Evolutionary conservation across 345 rosid genomes (phyloP), one percentile per base, ranked within the genome.

Genomic region (Lenwebbia sp.): DNA sequence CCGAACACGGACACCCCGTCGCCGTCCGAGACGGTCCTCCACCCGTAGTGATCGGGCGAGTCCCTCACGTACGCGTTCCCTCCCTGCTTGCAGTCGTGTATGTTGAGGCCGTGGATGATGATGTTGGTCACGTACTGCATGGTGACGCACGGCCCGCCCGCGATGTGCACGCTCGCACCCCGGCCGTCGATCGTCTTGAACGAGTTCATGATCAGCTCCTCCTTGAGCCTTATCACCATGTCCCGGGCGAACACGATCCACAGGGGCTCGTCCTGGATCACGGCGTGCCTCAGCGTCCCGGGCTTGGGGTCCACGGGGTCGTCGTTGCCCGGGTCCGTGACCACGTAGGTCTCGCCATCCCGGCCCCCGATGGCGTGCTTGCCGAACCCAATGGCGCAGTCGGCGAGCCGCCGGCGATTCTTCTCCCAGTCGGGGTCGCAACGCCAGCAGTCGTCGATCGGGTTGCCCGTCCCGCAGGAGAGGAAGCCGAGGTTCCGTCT

Each of bases 1-100:
- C 86, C 86, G 58, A 84, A 87, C 54, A 87, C 84, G 30, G 88
- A 87, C 23, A 87, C 83, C 84, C 86, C 88, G 30, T 87, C 88
- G 4, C 88, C 88, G 28, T 87, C 88, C 56, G 88, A 87, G 30
- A 84, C 25, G 15, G 88, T 87, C 83, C 88, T 84, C 88, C 88
- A 87, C 10, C 88, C 88, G 55, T 87, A 87, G 54, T 87, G 88
- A 30, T 78, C 84, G 8, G 88, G 88, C 37, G 88, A 84, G 85
- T 87, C 88, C 86, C 88, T 84, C 47, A 87, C 88, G 58, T 87
- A 87, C 26, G 88, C 74, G 53, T 87, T 87, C 56, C 88, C 88
- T 6, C 81, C 86, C 23, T 76, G 88, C 56, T 70, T 84, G 83
- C 88, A 87, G 78, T 87, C 88, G 78, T 87, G 88, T 14, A 87